A percentile compares a stretch with the other conserved stretches of the same genome.
These are phyloP conservation scores for Austroboletus rostrupii DNA, from an alignment of 1,284 basidiomycete species.

Conservation along the genomic window DNA sequence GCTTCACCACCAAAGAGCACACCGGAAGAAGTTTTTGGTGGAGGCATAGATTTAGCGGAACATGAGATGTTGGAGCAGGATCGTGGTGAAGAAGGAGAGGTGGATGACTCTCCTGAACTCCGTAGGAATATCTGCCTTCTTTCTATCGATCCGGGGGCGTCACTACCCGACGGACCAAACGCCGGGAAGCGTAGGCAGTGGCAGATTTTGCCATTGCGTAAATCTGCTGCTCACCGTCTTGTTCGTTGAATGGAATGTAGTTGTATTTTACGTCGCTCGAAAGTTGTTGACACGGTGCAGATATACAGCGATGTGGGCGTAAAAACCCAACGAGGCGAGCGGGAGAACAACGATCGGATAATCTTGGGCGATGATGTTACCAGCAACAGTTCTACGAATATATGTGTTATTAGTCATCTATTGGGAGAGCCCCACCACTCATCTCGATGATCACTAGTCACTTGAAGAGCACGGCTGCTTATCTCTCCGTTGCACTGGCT, in stretches of 20 bases:
- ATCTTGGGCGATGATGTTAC: no score
- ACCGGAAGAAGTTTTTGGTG: conserved; percentile 61
- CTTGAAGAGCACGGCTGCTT: conserved; percentile 9
- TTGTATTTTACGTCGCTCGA: no score
- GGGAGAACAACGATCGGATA: no score
- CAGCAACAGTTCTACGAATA: no score
- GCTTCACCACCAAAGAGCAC: conserved; percentile 39
- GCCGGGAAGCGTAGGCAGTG: conserved; percentile 31
- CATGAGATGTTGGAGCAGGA: conserved; percentile 76
- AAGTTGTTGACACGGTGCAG: no score
- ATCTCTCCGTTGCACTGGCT: conserved; percentile 1
- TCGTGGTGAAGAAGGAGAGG: conserved; percentile 68
- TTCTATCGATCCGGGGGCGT: conserved; percentile 16
- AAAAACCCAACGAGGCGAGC: no score
- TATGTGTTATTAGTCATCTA: no score
- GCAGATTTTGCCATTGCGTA: conserved; percentile 27
- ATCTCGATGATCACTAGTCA: no score
- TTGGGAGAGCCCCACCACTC: no score
- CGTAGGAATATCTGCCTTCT: conserved; percentile 42
- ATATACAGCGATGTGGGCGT: no score
- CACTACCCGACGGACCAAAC: conserved; percentile 16
- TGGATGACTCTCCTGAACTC: conserved; percentile 63
- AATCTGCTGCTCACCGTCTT: conserved; percentile 23
- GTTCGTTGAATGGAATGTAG: conserved; percentile 5
- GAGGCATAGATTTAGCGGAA: conserved; percentile 66